A percentile compares a stretch with the other conserved stretches of the same genome.
These are phyloP conservation scores for Limnanthes douglasii DNA, from an alignment of 345 rosid species.

Conservation along the genomic window DNA sequence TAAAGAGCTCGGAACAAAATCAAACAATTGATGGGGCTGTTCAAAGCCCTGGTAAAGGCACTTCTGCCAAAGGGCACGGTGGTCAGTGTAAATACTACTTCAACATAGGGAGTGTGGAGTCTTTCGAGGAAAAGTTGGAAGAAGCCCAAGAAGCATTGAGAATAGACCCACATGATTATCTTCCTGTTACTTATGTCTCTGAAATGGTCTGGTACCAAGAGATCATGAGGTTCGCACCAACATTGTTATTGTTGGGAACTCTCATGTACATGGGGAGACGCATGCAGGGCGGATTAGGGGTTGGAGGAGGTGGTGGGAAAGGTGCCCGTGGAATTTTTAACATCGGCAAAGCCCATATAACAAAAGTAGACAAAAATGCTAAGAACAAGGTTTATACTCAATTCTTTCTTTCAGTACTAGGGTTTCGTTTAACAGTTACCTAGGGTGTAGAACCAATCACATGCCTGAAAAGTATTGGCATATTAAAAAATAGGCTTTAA, in stretches of 20 bases:
- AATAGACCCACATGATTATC: slow-evolving; percentile 55
- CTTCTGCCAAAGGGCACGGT: slow-evolving; percentile 25
- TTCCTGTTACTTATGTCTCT: slow-evolving; percentile 66
- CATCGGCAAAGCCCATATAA: slow-evolving; percentile 83
- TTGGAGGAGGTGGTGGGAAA: slow-evolving; percentile 73
- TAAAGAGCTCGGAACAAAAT: slow-evolving; percentile 32
- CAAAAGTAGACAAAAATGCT: slow-evolving; percentile 76
- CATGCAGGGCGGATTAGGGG: slow-evolving; percentile 81
- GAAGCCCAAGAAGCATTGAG: slow-evolving; percentile 86
- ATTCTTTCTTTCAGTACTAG: no score
- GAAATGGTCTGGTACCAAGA: slow-evolving; percentile 75
- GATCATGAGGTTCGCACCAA: slow-evolving; percentile 72
- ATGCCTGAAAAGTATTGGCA: no score
- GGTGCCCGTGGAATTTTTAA: slow-evolving; percentile 87
- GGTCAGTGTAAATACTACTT: slow-evolving; percentile 68
- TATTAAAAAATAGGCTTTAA: no score
- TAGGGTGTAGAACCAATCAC: no score
- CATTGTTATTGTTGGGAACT: slow-evolving; percentile 52
- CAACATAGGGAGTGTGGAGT: slow-evolving; percentile 82
- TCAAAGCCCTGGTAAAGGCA: slow-evolving; percentile 19
- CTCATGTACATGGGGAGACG: slow-evolving; percentile 52
- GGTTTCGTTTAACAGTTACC: no score
- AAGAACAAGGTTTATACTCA: slow-evolving; percentile 61
- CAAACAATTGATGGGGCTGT: slow-evolving; percentile 27
- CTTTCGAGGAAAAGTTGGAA: slow-evolving; percentile 87